Evolutionary conservation across 2,329 filamentous ascomycete species (phyloP).

Genomic region (Fusarium globosum): DNA sequence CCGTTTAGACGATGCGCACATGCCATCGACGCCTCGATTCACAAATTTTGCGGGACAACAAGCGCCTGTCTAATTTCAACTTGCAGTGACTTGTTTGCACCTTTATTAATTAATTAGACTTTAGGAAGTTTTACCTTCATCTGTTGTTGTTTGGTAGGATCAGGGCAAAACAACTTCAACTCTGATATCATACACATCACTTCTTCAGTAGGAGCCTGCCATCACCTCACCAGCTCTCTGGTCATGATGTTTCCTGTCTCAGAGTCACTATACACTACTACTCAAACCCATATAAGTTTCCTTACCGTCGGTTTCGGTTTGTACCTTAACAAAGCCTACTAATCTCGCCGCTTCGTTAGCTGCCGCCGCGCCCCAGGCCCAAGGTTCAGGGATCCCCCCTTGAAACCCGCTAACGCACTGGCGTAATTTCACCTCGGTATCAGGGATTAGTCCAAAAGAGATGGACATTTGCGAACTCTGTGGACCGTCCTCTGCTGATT

Average conservation of each 20-base stretch:
- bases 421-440: slow-evolving; percentile 61
- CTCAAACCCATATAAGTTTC: slow-evolving; percentile 3
- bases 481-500: slow-evolving; percentile 23
- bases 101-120: slow-evolving; percentile 14
- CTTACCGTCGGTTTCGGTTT: slow-evolving; percentile 27
- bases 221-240: neutral
- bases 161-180: neutral
- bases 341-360: slow-evolving; percentile 40
- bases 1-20: slow-evolving; percentile 33
- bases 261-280: neutral
- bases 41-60: slow-evolving; percentile 32
- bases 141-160: neutral
- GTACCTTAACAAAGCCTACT: slow-evolving; percentile 23
- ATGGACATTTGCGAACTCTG: slow-evolving; percentile 28
- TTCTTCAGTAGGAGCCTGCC: neutral
- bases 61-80: slow-evolving; percentile 36
- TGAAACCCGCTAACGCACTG: slow-evolving; percentile 65
- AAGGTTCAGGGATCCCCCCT: slow-evolving; percentile 53
- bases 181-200: neutral
- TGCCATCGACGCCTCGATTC: slow-evolving; percentile 33
- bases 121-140: slow-evolving; percentile 12
- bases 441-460: slow-evolving; percentile 51
- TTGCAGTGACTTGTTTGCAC: slow-evolving; percentile 24
- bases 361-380: slow-evolving; percentile 36
- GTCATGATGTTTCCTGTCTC: slow-evolving; percentile 1